Percentiles rank a stretch among this genome's conserved stretches.
Evolutionary conservation across 176 grass and related monocot species (phyloP).

Genomic region (Microstegium vimineum): DNA sequence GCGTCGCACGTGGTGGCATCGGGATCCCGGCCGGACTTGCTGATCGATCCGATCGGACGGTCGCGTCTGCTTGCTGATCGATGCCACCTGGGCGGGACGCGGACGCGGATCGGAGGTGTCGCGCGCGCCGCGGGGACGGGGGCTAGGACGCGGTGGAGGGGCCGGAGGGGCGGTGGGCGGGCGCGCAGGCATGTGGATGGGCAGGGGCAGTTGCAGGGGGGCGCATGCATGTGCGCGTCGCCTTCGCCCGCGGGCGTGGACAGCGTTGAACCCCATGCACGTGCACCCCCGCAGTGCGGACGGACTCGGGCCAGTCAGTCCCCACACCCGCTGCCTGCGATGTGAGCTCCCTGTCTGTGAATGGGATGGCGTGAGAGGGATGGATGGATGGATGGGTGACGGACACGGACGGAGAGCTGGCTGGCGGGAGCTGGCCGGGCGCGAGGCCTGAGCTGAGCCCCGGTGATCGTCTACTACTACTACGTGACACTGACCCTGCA

Average conservation of each 20-base stretch:
- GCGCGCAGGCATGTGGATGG: background rate
- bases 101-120: too few relatives aligned
- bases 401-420: background rate
- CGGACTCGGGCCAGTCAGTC: background rate
- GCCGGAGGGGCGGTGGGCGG: background rate
- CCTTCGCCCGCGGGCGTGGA: slow-evolving; percentile 18
- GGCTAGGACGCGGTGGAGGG: background rate
- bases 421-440: too few relatives aligned
- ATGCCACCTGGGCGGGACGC: too few relatives aligned
- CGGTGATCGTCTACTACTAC: too few relatives aligned
- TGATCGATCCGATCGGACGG: background rate
- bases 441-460: too few relatives aligned
- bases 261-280: slow-evolving; percentile 39
- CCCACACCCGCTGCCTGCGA: background rate
- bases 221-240: slow-evolving; percentile 39
- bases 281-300: background rate
- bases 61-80: too few relatives aligned
- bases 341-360: background rate
- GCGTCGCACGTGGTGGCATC: background rate
- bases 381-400: background rate
- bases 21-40: background rate
- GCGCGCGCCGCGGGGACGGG: background rate
- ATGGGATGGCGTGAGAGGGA: background rate
- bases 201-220: background rate
- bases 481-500: too few relatives aligned